These are phyloP conservation scores for Macrolepiota fuliginosa DNA, from an alignment of 768 basidiomycete genomes.

Conservation along the genomic window DNA sequence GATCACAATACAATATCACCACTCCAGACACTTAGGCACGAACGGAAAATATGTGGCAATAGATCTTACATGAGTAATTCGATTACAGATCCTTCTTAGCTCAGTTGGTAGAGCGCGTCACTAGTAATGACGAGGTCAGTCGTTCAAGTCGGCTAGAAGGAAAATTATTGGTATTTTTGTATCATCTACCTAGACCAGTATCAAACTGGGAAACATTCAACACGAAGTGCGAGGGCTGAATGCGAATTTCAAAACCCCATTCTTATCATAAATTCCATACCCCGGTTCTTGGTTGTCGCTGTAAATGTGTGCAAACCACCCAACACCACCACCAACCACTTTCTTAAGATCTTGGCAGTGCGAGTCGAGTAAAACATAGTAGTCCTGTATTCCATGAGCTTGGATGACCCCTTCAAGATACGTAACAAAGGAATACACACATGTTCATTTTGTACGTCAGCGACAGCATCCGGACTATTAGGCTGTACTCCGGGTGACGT, in stretches of 20 bases:
- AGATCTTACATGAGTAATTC: neutral
- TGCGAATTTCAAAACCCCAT: conserved; percentile 43
- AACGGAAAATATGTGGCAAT: too few species aligned
- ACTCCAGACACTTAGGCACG: too few species aligned
- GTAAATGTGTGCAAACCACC: conserved; percentile 70
- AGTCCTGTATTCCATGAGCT: conserved; percentile 32
- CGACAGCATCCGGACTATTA: conserved; percentile 48
- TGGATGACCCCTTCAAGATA: neutral
- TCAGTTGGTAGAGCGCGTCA: conserved; percentile 56
- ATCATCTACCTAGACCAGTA: too few species aligned
- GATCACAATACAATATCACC: too few species aligned
- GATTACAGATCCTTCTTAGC: conserved; percentile 20
- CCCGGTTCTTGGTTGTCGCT: conserved; percentile 51
- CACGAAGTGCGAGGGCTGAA: conserved; percentile 53
- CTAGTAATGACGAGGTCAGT: conserved; percentile 72
- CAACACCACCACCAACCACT: conserved; percentile 49
- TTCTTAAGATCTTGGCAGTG: conserved; percentile 52
- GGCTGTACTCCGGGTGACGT: conserved; percentile 51
- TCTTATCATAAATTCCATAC: conserved; percentile 51
- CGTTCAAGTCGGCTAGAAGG: conserved; percentile 56
- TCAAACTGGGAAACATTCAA: conserved; percentile 18
- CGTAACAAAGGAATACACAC: conserved; percentile 23
- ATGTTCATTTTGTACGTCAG: conserved; percentile 46
- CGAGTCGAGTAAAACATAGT: conserved; percentile 50
- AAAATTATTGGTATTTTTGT: conserved; percentile 11